A percentile compares a stretch with the other conserved stretches of the same genome.
phyloP scores from a whole-genome alignment of 805 yeast species.

The Candida cerambycidarum region DNA sequence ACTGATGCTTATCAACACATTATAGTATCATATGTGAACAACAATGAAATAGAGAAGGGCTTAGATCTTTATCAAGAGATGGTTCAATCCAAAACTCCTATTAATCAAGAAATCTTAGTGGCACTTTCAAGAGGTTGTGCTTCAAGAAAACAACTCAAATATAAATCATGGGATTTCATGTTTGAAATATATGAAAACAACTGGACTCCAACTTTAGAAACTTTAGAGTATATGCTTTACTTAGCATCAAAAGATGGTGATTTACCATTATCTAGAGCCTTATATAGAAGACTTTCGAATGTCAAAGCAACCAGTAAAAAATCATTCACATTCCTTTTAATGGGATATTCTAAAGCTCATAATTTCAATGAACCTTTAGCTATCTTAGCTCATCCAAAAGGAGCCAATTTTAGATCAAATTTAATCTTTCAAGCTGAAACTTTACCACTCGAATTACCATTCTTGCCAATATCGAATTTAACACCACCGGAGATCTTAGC shows the following conservation, averaged over 20 bases:
- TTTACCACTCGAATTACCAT: conserved; percentile 49
- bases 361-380: conserved; percentile 20
- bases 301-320: conserved; percentile 33
- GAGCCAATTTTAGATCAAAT: conserved; percentile 47
- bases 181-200: conserved; percentile 55
- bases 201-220: conserved; percentile 44
- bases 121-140: conserved; percentile 71
- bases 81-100: conserved; percentile 28
- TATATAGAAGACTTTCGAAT: conserved; percentile 49
- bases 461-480: conserved; percentile 59
- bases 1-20: conserved; percentile 66
- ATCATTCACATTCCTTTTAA: conserved; percentile 46
- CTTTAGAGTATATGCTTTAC: conserved; percentile 69
- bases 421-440: conserved; percentile 24
- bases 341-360: conserved; percentile 46
- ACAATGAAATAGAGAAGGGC: conserved; percentile 68
- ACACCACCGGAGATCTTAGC: conserved; percentile 49
- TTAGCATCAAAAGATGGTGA: conserved; percentile 83
- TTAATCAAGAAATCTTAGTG: conserved; percentile 42
- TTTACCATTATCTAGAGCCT: conserved; percentile 64
- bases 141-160: conserved; percentile 42
- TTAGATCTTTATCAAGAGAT: conserved; percentile 76
- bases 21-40: conserved; percentile 62
- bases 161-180: conserved; percentile 77
- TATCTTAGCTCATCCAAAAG: conserved; percentile 44